Conservation (phyloP, 2,329 filamentous ascomycete species). For the Clarireedia monteithiana region DNA sequence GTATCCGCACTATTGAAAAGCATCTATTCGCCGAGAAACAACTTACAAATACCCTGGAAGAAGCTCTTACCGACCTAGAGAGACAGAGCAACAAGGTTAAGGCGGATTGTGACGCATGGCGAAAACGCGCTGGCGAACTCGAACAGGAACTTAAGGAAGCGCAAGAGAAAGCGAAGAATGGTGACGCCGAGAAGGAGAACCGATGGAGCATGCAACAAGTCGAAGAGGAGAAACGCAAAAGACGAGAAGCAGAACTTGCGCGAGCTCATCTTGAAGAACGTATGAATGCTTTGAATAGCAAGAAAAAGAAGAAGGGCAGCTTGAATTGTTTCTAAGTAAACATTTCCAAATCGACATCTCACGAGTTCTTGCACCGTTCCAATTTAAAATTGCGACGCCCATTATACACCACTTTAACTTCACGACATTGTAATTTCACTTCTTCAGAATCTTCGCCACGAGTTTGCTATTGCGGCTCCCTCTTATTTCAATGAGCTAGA, state of each 20-base stretch:
- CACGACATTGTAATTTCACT: conserved; percentile 2
- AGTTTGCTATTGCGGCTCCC: not conserved
- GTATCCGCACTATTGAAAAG: conserved; percentile 93
- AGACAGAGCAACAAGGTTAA: conserved; percentile 87
- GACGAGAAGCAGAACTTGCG: conserved; percentile 82
- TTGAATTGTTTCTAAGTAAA: conserved; percentile 77
- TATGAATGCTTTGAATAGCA: conserved; percentile 81
- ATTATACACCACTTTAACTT: not conserved
- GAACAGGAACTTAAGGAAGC: conserved; percentile 44
- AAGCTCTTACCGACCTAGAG: conserved; percentile 91
- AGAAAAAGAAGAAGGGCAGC: conserved; percentile 72
- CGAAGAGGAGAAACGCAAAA: conserved; percentile 92
- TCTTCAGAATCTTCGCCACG: not conserved
- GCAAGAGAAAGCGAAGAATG: conserved; percentile 33
- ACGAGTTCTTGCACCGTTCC: not conserved
- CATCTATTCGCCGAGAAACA: conserved; percentile 94
- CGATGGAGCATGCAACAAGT: conserved; percentile 77
- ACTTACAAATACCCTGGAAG: conserved; percentile 88
- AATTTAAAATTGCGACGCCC: not conserved
- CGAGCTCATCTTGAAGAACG: conserved; percentile 85
- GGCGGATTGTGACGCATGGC: conserved; percentile 82
- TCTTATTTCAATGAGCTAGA: not conserved
- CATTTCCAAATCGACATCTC: not conserved
- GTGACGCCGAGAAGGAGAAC: conserved; percentile 31
- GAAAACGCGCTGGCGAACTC: conserved; percentile 66